These are phyloP conservation scores for Pyrenopolyporus hunteri DNA, from an alignment of 495 filamentous ascomycete species.

Conservation along the genomic window DNA sequence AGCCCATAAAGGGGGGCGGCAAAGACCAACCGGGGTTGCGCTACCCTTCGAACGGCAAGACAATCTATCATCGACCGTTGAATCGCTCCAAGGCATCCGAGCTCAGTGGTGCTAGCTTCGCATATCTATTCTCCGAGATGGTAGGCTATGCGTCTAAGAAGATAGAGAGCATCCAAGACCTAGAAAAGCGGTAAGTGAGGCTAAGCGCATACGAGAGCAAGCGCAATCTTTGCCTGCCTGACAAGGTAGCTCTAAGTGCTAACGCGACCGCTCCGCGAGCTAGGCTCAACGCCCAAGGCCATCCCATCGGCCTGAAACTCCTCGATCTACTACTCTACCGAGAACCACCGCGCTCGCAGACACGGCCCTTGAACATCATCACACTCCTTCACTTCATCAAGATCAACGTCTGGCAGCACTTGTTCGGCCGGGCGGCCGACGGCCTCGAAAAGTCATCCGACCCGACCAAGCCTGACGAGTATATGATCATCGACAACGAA, in stretches of 20 bases:
- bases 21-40: constrained; percentile 70
- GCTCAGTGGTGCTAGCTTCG: constrained; percentile 89
- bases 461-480: constrained; percentile 82
- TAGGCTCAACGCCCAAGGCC: constrained; percentile 92
- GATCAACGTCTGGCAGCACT: constrained; percentile 85
- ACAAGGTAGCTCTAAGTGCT: background rate
- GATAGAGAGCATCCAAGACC: constrained; percentile 88
- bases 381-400: constrained; percentile 94
- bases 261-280: constrained; percentile 4
- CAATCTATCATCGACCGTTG: constrained; percentile 95
- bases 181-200: constrained; percentile 82
- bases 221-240: background rate
- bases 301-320: constrained; percentile 90
- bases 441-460: constrained; percentile 87
- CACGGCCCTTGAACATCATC: constrained; percentile 85
- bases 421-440: constrained; percentile 89
- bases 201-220: background rate
- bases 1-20: constrained; percentile 46
- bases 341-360: constrained; percentile 67
- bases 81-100: constrained; percentile 86
- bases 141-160: constrained; percentile 90
- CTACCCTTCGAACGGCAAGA: constrained; percentile 93
- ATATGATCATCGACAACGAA: constrained; percentile 98
- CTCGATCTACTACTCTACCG: constrained; percentile 93
- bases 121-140: constrained; percentile 96